These are phyloP conservation scores for Stachybotrys chlorohalonatus DNA, from an alignment of 2,329 filamentous ascomycete species.

Conservation along the genomic window DNA sequence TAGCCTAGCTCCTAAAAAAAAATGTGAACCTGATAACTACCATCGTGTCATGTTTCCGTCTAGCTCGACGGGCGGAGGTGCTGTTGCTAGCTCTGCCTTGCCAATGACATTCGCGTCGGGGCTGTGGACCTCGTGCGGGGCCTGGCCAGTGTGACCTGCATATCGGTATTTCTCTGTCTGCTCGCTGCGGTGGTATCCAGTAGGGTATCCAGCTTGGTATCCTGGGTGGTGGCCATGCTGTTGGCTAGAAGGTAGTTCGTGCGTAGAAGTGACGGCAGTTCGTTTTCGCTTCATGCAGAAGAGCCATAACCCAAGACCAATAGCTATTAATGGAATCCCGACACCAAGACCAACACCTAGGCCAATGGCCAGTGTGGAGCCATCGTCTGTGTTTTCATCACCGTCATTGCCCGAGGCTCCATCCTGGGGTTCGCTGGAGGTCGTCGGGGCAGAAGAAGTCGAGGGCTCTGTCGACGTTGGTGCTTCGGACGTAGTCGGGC, in stretches of 20 bases:
- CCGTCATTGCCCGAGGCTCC: background rate
- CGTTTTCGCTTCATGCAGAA: background rate
- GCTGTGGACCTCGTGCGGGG: background rate
- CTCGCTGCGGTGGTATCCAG: background rate
- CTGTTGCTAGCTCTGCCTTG: background rate
- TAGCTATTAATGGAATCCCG: background rate
- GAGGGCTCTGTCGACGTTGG: background rate
- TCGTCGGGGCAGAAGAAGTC: background rate
- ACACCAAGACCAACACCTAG: background rate
- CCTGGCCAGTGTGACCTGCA: background rate
- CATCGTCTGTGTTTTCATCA: background rate
- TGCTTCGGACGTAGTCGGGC: background rate
- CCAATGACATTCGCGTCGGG: background rate
- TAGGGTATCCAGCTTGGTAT: too few relatives aligned
- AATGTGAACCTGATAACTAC: background rate
- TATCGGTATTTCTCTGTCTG: background rate
- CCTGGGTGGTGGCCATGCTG: background rate
- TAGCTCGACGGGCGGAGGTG: background rate
- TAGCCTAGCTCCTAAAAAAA: too few relatives aligned
- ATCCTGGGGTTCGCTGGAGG: background rate
- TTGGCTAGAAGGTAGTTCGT: background rate
- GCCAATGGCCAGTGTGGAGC: background rate
- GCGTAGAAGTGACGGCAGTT: background rate
- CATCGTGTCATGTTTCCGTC: background rate
- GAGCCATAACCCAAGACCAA: background rate